Evolutionary conservation across 1,284 basidiomycete genomes (phyloP).

Genomic region (Mycocalia duriaeana): DNA sequence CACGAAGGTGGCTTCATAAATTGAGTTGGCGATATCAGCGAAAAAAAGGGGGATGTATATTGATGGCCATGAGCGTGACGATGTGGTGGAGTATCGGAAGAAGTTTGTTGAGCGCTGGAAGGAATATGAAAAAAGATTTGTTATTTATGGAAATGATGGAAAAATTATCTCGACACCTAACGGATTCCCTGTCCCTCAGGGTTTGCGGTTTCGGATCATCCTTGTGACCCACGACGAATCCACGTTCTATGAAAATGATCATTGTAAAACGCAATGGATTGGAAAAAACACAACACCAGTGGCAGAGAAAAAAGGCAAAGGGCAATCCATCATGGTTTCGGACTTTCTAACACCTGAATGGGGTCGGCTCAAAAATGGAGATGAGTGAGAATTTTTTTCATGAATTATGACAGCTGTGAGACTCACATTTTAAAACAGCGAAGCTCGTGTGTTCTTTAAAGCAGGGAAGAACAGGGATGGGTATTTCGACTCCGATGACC

Average conservation of each 20-base stretch:
- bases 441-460: conserved; percentile 23
- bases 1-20: neutral
- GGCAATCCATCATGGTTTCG: conserved; percentile 28
- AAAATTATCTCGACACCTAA: conserved; percentile 9
- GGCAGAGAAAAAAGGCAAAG: conserved; percentile 27
- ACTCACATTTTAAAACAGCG: conserved; percentile 10
- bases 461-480: conserved; percentile 31
- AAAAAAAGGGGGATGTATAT: neutral
- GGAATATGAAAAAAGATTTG: conserved; percentile 13
- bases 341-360: conserved; percentile 30
- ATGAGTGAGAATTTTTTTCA: conserved; percentile 19
- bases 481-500: conserved; percentile 24
- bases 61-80: neutral
- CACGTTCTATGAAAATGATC: conserved; percentile 35
- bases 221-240: conserved; percentile 34
- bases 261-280: conserved; percentile 23
- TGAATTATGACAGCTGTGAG: neutral
- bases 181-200: conserved; percentile 19
- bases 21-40: neutral
- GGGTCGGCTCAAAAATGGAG: conserved; percentile 18
- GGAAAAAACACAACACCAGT: conserved; percentile 7
- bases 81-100: neutral
- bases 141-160: conserved; percentile 22
- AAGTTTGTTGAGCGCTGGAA: conserved; percentile 9
- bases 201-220: conserved; percentile 18